Conservation (phyloP, 75 land plant genomes). For the Isoetes taiwanensis region DNA sequence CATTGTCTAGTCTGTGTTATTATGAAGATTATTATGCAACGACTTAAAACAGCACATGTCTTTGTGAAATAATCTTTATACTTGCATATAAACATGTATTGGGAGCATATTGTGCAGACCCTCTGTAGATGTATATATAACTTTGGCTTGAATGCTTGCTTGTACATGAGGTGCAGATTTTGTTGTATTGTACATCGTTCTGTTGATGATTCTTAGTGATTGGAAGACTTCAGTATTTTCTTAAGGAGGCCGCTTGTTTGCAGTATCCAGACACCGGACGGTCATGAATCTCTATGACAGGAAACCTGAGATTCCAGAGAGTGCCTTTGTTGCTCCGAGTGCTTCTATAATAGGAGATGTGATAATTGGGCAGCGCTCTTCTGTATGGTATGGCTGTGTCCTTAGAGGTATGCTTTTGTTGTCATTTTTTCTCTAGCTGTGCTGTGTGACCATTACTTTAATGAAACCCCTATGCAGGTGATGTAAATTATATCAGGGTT, state of each 20-base stretch:
- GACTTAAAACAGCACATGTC: too few species aligned
- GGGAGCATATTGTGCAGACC: too few species aligned
- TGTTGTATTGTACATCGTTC: too few species aligned
- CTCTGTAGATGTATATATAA: too few species aligned
- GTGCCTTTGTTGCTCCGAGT: slow-evolving; percentile 84
- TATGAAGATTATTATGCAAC: too few species aligned
- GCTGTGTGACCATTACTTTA: not conserved
- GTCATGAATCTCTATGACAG: slow-evolving; percentile 79
- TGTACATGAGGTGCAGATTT: slow-evolving; percentile 12
- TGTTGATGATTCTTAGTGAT: too few species aligned
- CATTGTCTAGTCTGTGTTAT: too few species aligned
- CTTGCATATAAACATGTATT: too few species aligned
- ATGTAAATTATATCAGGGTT: slow-evolving; percentile 74
- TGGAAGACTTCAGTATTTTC: not conserved
- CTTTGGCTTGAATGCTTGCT: too few species aligned
- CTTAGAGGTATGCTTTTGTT: slow-evolving; percentile 51
- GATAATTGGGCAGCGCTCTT: slow-evolving; percentile 54
- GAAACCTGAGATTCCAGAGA: slow-evolving; percentile 47
- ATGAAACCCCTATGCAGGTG: slow-evolving; percentile 36
- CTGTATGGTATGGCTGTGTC: slow-evolving; percentile 93
- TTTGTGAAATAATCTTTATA: too few species aligned
- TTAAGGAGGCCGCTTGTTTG: not conserved
- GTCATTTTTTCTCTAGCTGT: not conserved
- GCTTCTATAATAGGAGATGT: slow-evolving; percentile 86
- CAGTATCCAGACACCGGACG: slow-evolving; percentile 82